These are phyloP conservation scores for Phoma sp. DNA, from an alignment of 2,329 filamentous ascomycete genomes.

Conservation along the genomic window DNA sequence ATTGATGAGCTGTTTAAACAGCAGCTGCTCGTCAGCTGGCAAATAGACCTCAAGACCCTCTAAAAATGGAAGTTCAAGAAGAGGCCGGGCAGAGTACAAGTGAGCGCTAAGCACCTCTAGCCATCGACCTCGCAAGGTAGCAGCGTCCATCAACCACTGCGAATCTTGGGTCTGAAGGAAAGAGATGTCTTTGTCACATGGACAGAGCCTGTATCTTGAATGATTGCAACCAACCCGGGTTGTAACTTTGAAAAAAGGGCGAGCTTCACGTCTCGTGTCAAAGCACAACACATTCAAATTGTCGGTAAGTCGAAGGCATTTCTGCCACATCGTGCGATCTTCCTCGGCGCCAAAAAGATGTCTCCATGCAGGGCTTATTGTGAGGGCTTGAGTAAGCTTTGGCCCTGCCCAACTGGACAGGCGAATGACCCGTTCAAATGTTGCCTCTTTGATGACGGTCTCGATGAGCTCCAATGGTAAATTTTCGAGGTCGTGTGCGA, in stretches of 20 bases:
- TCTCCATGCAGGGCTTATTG: not conserved
- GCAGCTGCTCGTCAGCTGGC: too few relatives aligned
- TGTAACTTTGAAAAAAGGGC: not conserved
- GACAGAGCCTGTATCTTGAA: too few relatives aligned
- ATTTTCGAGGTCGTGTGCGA: constrained; percentile 16
- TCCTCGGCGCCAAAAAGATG: not conserved
- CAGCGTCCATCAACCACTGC: too few relatives aligned
- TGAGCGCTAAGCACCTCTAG: too few relatives aligned
- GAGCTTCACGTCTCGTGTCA: not conserved
- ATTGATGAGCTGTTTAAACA: too few relatives aligned
- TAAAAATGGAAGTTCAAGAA: too few relatives aligned
- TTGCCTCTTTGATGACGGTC: not conserved
- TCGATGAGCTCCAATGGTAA: constrained; percentile 5
- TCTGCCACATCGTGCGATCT: not conserved
- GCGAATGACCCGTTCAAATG: not conserved
- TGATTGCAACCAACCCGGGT: too few relatives aligned
- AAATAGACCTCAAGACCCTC: too few relatives aligned
- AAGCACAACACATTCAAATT: not conserved
- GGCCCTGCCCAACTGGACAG: not conserved
- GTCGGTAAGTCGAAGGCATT: not conserved
- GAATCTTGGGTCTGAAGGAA: too few relatives aligned
- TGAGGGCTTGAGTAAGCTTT: not conserved
- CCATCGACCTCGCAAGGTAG: too few relatives aligned
- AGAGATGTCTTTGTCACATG: too few relatives aligned
- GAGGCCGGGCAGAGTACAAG: too few relatives aligned